phyloP scores from a whole-genome alignment of 2,329 filamentous ascomycete genomes.

The Calonectria hawksworthii region DNA sequence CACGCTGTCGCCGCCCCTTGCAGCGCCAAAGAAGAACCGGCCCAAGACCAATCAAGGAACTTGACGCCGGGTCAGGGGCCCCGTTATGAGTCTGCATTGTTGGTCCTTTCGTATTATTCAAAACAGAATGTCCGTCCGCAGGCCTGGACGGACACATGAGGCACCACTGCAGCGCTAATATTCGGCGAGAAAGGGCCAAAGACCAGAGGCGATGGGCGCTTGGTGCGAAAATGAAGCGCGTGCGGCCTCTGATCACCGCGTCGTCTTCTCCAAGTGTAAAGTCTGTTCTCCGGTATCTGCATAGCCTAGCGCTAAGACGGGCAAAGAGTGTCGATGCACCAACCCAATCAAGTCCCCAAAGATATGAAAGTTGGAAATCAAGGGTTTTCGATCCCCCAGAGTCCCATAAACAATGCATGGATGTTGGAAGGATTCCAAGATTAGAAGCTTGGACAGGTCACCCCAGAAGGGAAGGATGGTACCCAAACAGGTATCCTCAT shows the following conservation, averaged over 20 bases:
- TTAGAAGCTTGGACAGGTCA: not conserved
- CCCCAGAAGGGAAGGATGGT: not conserved
- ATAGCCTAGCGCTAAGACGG: not conserved
- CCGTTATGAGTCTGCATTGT: slow-evolving; percentile 9
- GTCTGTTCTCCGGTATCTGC: not conserved
- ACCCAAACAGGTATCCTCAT: not conserved
- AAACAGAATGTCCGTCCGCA: not conserved
- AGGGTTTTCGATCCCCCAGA: slow-evolving; percentile 7
- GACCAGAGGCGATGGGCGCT: not conserved
- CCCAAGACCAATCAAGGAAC: slow-evolving; percentile 22
- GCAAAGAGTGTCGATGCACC: slow-evolving; percentile 11
- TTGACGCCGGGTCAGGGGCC: slow-evolving; percentile 13
- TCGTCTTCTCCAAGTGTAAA: slow-evolving; percentile 18
- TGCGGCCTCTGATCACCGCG: slow-evolving; percentile 12
- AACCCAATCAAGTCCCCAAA: slow-evolving; percentile 9
- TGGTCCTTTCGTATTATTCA: slow-evolving; percentile 17
- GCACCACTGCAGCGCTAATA: slow-evolving; percentile 1
- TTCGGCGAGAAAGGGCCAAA: not conserved
- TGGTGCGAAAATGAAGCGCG: not conserved
- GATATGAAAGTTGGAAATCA: slow-evolving; percentile 15
- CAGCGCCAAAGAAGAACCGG: slow-evolving; percentile 22
- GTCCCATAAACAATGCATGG: not conserved
- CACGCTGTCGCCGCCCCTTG: slow-evolving; percentile 22
- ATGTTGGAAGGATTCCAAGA: slow-evolving; percentile 7
- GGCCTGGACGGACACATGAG: not conserved